Conservation (phyloP, 1,139 yeast species). For the Nakaseomyces uthaithaninus region DNA sequence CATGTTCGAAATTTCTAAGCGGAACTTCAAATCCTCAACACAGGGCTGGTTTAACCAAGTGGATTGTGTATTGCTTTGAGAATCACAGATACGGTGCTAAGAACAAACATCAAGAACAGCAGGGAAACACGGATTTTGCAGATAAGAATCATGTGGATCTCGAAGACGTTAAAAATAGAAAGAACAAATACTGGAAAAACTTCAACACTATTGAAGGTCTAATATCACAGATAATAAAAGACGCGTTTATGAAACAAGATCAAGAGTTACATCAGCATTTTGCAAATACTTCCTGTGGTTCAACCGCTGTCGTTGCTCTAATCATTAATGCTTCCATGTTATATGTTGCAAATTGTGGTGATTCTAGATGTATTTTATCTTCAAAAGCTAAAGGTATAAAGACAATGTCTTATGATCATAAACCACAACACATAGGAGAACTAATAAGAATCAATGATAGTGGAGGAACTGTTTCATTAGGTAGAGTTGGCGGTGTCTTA, state of each 20-base stretch:
- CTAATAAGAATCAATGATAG: constrained; percentile 62
- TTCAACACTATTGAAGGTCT: constrained; percentile 34
- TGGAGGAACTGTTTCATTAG: constrained; percentile 62
- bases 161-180: constrained; percentile 7
- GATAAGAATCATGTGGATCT: constrained; percentile 4
- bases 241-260: constrained; percentile 53
- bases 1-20: constrained; percentile 49
- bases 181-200: constrained; percentile 15
- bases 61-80: constrained; percentile 28
- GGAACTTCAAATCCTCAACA: constrained; percentile 36
- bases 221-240: constrained; percentile 38
- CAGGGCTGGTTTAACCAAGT: constrained; percentile 26
- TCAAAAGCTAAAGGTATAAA: constrained; percentile 38
- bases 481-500: constrained; percentile 63
- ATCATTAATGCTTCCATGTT: constrained; percentile 40
- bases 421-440: constrained; percentile 71
- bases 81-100: constrained; percentile 26
- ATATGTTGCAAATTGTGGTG: constrained; percentile 66
- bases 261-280: constrained; percentile 40
- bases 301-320: constrained; percentile 56
- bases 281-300: constrained; percentile 48
- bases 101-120: constrained; percentile 1
- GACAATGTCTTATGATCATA: constrained; percentile 64
- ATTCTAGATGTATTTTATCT: constrained; percentile 59
- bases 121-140: constrained; percentile 7